Conservation (phyloP, 352 stramenopile genomes). For the Thalassiosira ordinaria region DNA sequence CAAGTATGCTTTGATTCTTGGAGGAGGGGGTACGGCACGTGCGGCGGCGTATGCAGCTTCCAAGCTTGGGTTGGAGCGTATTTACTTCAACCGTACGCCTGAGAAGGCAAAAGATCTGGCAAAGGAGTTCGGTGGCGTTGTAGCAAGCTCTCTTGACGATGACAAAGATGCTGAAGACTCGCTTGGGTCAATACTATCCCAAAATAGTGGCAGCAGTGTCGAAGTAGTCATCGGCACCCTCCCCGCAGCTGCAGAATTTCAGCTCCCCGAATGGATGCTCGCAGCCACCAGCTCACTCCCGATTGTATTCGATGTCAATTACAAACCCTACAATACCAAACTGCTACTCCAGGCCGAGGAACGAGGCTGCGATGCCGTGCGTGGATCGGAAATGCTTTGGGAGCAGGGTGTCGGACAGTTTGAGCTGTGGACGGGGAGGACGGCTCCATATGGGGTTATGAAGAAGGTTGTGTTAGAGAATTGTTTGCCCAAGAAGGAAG, state of each 20-base stretch:
- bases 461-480: constrained; percentile 85
- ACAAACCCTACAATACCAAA: constrained; percentile 95
- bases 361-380: constrained; percentile 89
- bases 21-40: constrained; percentile 93
- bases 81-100: constrained; percentile 96
- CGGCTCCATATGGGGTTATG: constrained; percentile 85
- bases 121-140: constrained; percentile 87
- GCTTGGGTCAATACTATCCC: constrained; percentile 46
- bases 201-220: constrained; percentile 60
- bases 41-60: constrained; percentile 90
- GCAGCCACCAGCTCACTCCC: constrained; percentile 61
- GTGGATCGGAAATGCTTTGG: constrained; percentile 98
- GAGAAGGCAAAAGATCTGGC: constrained; percentile 91
- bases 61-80: constrained; percentile 85
- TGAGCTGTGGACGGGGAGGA: constrained; percentile 90
- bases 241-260: constrained; percentile 89
- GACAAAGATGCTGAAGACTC: constrained; percentile 40
- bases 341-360: constrained; percentile 90
- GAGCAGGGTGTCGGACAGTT: constrained; percentile 97
- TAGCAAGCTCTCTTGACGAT: constrained; percentile 73
- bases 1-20: constrained; percentile 87
- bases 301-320: constrained; percentile 97
- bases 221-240: constrained; percentile 96
- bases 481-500: constrained; percentile 64
- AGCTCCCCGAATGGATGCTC: constrained; percentile 81